These are phyloP conservation scores for Marasmius sp. DNA, from an alignment of 1,284 basidiomycete species.

Conservation along the genomic window DNA sequence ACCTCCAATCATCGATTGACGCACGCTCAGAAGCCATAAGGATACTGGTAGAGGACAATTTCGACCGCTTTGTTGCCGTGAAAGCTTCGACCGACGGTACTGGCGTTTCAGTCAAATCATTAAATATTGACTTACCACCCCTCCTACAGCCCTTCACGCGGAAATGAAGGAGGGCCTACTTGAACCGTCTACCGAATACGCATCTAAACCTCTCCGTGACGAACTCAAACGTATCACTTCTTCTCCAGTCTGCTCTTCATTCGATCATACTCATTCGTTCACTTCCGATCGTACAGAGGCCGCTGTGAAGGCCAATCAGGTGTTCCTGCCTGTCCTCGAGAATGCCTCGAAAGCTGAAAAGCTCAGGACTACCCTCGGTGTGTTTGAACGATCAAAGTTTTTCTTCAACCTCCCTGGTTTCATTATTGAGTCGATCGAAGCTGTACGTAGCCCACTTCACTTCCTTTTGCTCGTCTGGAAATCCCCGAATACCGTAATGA, in stretches of 20 bases:
- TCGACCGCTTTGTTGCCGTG: constrained; percentile 96
- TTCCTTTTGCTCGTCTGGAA: constrained; percentile 6
- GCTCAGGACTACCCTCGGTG: constrained; percentile 88
- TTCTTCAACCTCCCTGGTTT: constrained; percentile 97
- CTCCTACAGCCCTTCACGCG: constrained; percentile 71
- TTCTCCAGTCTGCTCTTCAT: constrained; percentile 3
- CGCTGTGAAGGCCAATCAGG: constrained; percentile 89
- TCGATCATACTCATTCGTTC: constrained; percentile 11
- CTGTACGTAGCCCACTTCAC: constrained; percentile 48
- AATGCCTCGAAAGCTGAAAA: constrained; percentile 95
- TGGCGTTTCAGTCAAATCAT: constrained; percentile 19
- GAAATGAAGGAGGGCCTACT: constrained; percentile 94
- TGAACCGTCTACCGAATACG: constrained; percentile 77
- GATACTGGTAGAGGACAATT: constrained; percentile 96
- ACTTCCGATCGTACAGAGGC: constrained; percentile 54
- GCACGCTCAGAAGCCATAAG: constrained; percentile 90
- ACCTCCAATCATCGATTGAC: constrained; percentile 79
- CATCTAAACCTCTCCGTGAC: constrained; percentile 79
- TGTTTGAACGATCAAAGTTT: constrained; percentile 97
- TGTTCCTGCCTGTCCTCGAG: constrained; percentile 95
- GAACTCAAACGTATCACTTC: constrained; percentile 73
- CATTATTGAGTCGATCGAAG: constrained; percentile 88
- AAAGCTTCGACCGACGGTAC: constrained; percentile 94
- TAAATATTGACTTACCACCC: constrained; percentile 10
- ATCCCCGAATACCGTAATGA: background rate